phyloP scores from a whole-genome alignment of 2,329 filamentous ascomycete genomes.

The Cordyceps javanica region DNA sequence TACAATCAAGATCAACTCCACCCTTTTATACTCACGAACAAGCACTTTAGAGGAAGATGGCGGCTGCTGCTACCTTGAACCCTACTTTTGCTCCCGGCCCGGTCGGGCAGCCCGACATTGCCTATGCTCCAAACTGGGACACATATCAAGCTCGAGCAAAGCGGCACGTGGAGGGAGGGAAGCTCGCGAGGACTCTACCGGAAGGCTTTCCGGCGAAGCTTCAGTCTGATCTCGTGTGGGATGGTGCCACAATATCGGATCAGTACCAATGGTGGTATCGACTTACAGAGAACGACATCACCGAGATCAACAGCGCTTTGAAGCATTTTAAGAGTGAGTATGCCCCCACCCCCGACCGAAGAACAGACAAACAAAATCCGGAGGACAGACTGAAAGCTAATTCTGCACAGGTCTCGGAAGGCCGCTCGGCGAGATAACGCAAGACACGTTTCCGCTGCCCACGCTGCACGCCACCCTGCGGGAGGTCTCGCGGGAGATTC shows the following conservation, averaged over 20 bases:
- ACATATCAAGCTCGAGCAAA: constrained; percentile 48
- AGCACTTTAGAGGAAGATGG: constrained; percentile 17
- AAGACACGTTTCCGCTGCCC: constrained; percentile 50
- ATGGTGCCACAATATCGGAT: constrained; percentile 41
- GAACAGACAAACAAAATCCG: no score
- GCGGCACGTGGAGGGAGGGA: constrained; percentile 35
- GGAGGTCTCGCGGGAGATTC: constrained; percentile 46
- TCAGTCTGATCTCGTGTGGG: constrained; percentile 49
- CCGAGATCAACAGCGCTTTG: constrained; percentile 41
- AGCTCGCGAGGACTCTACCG: constrained; percentile 36
- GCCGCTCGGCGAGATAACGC: constrained; percentile 36
- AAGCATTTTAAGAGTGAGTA: constrained; percentile 36
- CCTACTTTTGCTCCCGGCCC: constrained; percentile 20
- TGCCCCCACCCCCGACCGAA: no score
- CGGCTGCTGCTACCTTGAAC: constrained; percentile 16
- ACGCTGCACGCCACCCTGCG: constrained; percentile 44
- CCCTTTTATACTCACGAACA: no score
- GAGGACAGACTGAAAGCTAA: not conserved
- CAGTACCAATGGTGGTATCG: constrained; percentile 49
- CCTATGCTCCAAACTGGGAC: constrained; percentile 46
- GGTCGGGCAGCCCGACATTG: constrained; percentile 51
- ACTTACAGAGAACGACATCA: constrained; percentile 38
- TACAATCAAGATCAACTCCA: not conserved
- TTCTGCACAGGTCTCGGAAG: constrained; percentile 20
- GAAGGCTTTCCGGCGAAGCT: constrained; percentile 44